phyloP scores from a whole-genome alignment of 441 rosid species.

The Erodium texanum region DNA sequence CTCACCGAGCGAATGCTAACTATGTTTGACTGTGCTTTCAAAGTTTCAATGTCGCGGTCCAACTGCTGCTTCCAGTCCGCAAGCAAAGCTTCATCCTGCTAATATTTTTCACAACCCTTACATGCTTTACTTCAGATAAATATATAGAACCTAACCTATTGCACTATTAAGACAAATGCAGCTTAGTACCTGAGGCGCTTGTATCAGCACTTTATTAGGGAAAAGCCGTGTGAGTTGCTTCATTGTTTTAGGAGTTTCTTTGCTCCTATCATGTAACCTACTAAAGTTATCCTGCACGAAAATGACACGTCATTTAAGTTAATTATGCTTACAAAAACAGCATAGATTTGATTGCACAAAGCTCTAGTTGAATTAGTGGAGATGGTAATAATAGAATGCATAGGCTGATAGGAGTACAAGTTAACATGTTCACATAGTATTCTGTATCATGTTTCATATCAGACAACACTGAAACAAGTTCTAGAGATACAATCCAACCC shows the following conservation, averaged over 20 bases:
- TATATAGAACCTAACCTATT: background rate
- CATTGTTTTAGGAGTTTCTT: constrained; percentile 79
- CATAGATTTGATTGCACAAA: background rate
- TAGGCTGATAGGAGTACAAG: too few relatives aligned
- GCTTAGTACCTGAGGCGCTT: constrained; percentile 77
- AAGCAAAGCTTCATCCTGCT: constrained; percentile 81
- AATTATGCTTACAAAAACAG: background rate
- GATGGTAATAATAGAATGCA: too few relatives aligned
- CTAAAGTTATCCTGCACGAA: constrained; percentile 74
- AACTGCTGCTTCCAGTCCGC: constrained; percentile 93
- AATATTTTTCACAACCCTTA: constrained; percentile 24
- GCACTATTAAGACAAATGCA: constrained; percentile 1
- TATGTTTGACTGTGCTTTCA: constrained; percentile 77
- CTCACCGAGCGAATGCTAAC: constrained; percentile 65
- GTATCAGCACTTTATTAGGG: constrained; percentile 93
- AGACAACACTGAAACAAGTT: too few relatives aligned
- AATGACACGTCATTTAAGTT: background rate
- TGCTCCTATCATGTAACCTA: constrained; percentile 80
- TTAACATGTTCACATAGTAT: too few relatives aligned
- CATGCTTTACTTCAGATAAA: constrained; percentile 9
- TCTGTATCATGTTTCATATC: too few relatives aligned
- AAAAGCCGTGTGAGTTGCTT: constrained; percentile 88
- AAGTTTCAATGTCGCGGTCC: constrained; percentile 82
- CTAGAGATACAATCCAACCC: too few relatives aligned
- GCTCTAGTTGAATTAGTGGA: background rate